Evolutionary conservation across 2,329 filamentous ascomycete species (phyloP).

Genomic region (Trichoderma brevicompactum): DNA sequence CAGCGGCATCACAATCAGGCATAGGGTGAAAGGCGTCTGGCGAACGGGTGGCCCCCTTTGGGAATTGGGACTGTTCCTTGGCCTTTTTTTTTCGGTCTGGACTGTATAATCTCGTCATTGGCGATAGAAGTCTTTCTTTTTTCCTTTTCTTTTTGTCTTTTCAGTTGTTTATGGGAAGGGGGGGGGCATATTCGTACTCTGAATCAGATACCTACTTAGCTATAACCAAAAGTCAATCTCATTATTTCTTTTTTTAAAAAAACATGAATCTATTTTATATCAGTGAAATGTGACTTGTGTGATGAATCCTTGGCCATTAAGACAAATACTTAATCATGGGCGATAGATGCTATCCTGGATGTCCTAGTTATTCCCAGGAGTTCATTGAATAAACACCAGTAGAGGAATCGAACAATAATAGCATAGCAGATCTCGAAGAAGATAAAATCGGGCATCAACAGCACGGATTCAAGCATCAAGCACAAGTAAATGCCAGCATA

Average conservation of each 20-base stretch:
- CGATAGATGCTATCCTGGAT: no score
- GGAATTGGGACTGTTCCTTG: slow-evolving; percentile 4
- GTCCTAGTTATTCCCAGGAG: no score
- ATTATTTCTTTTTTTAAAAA: not conserved
- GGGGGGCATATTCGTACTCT: not conserved
- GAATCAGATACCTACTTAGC: slow-evolving; percentile 16
- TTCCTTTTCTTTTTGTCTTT: not conserved
- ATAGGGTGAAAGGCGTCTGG: slow-evolving; percentile 22
- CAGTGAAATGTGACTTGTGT: not conserved
- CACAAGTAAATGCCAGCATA: no score
- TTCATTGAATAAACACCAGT: no score
- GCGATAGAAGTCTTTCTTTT: slow-evolving; percentile 1
- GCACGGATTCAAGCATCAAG: no score
- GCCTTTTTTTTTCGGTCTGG: not conserved
- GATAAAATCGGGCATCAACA: no score
- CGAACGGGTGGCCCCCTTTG: slow-evolving; percentile 8
- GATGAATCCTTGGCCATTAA: not conserved
- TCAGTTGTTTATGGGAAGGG: not conserved
- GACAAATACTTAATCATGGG: no score
- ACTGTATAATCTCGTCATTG: slow-evolving; percentile 8
- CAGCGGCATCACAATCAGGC: slow-evolving; percentile 25
- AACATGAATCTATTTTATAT: not conserved
- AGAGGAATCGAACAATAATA: no score
- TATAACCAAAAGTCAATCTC: slow-evolving; percentile 4
- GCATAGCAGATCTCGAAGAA: no score